Conservation (phyloP, 2,329 filamentous ascomycete species). For the Alternaria sp. region DNA sequence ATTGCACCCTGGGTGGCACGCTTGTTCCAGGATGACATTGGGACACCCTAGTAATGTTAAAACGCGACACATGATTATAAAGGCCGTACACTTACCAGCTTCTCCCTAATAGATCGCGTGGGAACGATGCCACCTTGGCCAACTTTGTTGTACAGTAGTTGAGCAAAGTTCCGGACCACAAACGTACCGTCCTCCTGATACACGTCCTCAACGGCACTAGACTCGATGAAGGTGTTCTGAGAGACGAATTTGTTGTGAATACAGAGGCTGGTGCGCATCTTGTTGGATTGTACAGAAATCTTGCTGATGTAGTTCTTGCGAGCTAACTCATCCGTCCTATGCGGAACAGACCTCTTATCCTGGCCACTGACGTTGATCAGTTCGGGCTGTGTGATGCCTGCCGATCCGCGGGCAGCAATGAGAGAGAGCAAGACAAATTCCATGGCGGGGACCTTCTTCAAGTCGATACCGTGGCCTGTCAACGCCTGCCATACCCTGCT, state of each 20-base stretch:
- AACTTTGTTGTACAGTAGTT: slow-evolving; percentile 57
- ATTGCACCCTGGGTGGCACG: slow-evolving; percentile 49
- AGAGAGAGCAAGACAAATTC: slow-evolving; percentile 65
- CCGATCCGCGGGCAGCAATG: slow-evolving; percentile 61
- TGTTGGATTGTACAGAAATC: slow-evolving; percentile 45
- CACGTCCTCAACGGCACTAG: slow-evolving; percentile 40
- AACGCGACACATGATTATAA: neutral
- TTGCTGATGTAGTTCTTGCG: slow-evolving; percentile 69
- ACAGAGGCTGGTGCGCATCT: slow-evolving; percentile 62
- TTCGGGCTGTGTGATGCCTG: slow-evolving; percentile 65
- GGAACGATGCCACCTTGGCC: slow-evolving; percentile 59
- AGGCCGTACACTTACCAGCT: slow-evolving; percentile 46
- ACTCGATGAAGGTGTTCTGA: slow-evolving; percentile 34
- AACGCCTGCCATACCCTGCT: slow-evolving; percentile 66
- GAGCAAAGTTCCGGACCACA: slow-evolving; percentile 58
- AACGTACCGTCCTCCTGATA: slow-evolving; percentile 48
- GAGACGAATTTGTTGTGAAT: slow-evolving; percentile 59
- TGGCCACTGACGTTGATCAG: slow-evolving; percentile 63
- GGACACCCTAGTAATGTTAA: slow-evolving; percentile 37
- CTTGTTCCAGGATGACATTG: slow-evolving; percentile 45
- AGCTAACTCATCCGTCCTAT: slow-evolving; percentile 63
- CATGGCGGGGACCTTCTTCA: slow-evolving; percentile 58
- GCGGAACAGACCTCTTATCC: slow-evolving; percentile 69
- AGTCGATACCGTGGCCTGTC: slow-evolving; percentile 65
- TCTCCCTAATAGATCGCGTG: slow-evolving; percentile 59